phyloP scores from a whole-genome alignment of 1,284 basidiomycete species.

The Sanghuangporus sanghuang region DNA sequence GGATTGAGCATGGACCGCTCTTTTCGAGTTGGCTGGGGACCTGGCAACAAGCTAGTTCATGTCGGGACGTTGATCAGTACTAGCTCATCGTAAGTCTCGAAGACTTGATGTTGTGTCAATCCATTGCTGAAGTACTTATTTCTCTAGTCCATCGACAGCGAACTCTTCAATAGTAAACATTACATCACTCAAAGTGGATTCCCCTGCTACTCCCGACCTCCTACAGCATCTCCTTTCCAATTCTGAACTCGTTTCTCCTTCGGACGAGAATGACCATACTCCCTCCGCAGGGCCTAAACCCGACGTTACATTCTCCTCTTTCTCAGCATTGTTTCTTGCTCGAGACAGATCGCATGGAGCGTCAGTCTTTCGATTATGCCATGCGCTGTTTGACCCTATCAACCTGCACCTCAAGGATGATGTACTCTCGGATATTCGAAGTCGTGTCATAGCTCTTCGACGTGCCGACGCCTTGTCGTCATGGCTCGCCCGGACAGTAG shows the following conservation, averaged over 20 bases:
- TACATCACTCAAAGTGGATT: conserved; percentile 41
- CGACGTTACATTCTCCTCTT: conserved; percentile 75
- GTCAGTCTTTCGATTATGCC: conserved; percentile 80
- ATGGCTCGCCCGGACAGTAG: conserved; percentile 82
- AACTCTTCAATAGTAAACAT: conserved; percentile 54
- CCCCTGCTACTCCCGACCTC: conserved; percentile 38
- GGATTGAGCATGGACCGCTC: conserved; percentile 84
- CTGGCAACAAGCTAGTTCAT: conserved; percentile 73
- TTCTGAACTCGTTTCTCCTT: conserved; percentile 57
- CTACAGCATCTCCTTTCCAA: conserved; percentile 77
- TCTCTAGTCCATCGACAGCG: conserved; percentile 44
- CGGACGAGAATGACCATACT: conserved; percentile 46
- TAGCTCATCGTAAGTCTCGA: conserved; percentile 39
- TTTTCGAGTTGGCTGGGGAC: conserved; percentile 90
- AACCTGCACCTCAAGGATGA: conserved; percentile 55
- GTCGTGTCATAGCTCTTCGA: conserved; percentile 59
- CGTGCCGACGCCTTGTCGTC: conserved; percentile 80
- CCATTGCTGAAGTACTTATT: conserved; percentile 13
- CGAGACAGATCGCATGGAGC: conserved; percentile 77
- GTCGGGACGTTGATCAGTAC: conserved; percentile 67
- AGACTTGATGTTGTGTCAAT: conserved; percentile 10
- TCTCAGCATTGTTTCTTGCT: conserved; percentile 67
- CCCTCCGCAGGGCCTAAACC: conserved; percentile 54
- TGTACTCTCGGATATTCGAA: conserved; percentile 52
- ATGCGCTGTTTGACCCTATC: conserved; percentile 88